These are phyloP conservation scores for Ascosphaera apis DNA, from an alignment of 2,329 filamentous ascomycete species.

Conservation along the genomic window DNA sequence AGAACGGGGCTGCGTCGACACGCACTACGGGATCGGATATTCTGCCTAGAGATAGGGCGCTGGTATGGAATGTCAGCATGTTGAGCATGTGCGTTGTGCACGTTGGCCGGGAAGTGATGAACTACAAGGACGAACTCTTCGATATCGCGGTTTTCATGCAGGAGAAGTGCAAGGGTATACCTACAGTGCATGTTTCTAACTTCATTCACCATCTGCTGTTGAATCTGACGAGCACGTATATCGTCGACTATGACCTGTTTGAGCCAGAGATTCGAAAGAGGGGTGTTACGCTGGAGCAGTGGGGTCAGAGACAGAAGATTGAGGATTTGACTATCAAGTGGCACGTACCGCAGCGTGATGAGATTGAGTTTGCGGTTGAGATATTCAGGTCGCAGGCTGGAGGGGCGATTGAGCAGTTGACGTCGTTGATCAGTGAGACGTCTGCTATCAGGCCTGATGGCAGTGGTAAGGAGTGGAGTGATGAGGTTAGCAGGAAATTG, in stretches of 20 bases:
- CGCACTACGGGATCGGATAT: constrained; percentile 85
- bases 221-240: constrained; percentile 85
- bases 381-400: constrained; percentile 68
- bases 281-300: constrained; percentile 56
- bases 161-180: constrained; percentile 75
- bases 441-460: constrained; percentile 73
- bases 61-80: constrained; percentile 95
- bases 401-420: constrained; percentile 50
- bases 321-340: constrained; percentile 64
- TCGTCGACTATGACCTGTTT: constrained; percentile 69
- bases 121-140: constrained; percentile 71
- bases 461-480: constrained; percentile 96
- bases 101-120: constrained; percentile 70
- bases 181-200: constrained; percentile 90
- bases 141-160: constrained; percentile 93
- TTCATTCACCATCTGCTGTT: constrained; percentile 90
- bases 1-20: constrained; percentile 87
- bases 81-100: constrained; percentile 97
- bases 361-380: constrained; percentile 73
- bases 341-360: constrained; percentile 61
- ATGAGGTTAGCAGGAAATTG: constrained; percentile 78
- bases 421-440: constrained; percentile 56
- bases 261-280: constrained; percentile 50
- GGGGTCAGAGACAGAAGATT: constrained; percentile 58
- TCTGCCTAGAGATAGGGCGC: constrained; percentile 67